phyloP scores from a whole-genome alignment of 345 rosid species.

The Salix suchowensis region DNA sequence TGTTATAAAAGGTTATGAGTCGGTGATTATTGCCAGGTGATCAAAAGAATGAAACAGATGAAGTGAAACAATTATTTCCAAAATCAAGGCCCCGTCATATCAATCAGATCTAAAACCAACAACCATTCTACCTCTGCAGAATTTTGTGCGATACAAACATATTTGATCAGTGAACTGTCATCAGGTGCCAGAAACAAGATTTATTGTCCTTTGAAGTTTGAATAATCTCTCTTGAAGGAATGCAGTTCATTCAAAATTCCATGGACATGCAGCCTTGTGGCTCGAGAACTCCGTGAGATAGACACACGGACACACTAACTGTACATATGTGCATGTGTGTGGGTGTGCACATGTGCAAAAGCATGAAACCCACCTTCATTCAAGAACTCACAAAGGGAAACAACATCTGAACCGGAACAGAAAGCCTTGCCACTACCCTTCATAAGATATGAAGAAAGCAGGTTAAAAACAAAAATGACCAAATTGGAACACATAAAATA shows the following conservation, averaged over 20 bases:
- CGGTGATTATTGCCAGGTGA: neutral
- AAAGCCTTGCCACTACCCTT: conserved; percentile 86
- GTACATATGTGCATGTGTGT: too few species aligned
- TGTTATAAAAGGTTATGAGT: neutral
- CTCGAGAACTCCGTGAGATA: neutral
- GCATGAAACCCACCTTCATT: conserved; percentile 46
- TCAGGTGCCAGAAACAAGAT: neutral
- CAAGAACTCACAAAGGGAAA: conserved; percentile 49
- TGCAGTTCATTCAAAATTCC: neutral
- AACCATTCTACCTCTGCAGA: neutral
- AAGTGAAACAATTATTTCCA: neutral
- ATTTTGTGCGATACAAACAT: neutral
- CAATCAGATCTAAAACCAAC: neutral
- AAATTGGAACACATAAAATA: conserved; percentile 1
- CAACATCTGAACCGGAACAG: conserved; percentile 78
- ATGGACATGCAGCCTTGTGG: neutral
- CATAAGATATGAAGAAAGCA: conserved; percentile 31
- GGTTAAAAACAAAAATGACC: conserved; percentile 22
- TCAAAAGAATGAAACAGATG: neutral
- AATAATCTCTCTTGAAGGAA: neutral
- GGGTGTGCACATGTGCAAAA: neutral
- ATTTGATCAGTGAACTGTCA: neutral
- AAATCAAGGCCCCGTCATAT: neutral
- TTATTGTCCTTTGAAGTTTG: neutral
- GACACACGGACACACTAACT: neutral